A percentile compares a stretch with the other conserved stretches of the same genome.
Conservation (phyloP, 2,329 filamentous ascomycete species). For the Pezicula radicicola region DNA sequence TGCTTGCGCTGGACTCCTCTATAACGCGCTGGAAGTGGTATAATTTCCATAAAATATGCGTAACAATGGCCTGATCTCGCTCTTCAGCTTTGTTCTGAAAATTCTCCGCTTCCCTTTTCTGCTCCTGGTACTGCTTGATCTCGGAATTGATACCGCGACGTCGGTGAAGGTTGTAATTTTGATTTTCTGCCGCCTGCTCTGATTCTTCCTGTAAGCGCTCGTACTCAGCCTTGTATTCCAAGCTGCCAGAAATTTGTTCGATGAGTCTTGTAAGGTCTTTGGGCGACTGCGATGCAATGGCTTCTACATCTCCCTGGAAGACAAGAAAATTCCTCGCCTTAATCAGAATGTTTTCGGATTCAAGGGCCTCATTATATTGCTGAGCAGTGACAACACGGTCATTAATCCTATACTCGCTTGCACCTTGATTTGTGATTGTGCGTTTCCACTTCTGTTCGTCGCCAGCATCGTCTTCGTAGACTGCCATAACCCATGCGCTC, state of each 20-base stretch:
- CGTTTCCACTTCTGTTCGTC: conserved; percentile 97
- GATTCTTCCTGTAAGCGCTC: conserved; percentile 84
- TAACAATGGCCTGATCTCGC: conserved; percentile 85
- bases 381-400: conserved; percentile 83
- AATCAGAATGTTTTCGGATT: conserved; percentile 94
- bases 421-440: conserved; percentile 81
- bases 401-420: conserved; percentile 97
- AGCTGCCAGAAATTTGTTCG: conserved; percentile 94
- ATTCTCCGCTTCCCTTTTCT: conserved; percentile 92
- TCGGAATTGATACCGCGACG: conserved; percentile 95
- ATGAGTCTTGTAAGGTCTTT: conserved; percentile 91
- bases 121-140: conserved; percentile 95
- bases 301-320: conserved; percentile 97
- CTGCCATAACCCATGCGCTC: conserved; percentile 98
- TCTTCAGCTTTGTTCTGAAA: conserved; percentile 90
- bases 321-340: conserved; percentile 97
- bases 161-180: conserved; percentile 82
- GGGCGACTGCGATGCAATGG: conserved; percentile 91
- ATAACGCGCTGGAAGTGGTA: conserved; percentile 94
- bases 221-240: conserved; percentile 93
- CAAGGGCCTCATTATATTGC: conserved; percentile 90
- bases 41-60: conserved; percentile 93
- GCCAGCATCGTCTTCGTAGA: conserved; percentile 95
- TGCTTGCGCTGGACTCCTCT: conserved; percentile 85
- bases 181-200: conserved; percentile 84